Conservation (phyloP, 1,284 basidiomycete genomes). For the Sporisorium exsertum region DNA sequence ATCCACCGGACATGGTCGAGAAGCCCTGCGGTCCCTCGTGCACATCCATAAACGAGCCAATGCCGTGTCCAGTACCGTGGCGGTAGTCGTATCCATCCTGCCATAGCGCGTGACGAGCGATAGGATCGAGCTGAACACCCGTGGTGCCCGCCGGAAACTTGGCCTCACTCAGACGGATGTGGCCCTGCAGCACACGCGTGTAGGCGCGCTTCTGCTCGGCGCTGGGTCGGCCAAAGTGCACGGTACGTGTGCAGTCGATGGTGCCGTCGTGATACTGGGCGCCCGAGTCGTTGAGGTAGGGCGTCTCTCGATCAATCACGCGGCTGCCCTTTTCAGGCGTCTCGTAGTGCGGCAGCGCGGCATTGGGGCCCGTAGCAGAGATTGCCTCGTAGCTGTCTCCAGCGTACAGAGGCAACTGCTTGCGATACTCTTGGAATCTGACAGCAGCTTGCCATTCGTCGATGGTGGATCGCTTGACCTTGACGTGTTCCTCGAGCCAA, state of each 20-base stretch:
- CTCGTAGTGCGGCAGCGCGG: constrained; percentile 67
- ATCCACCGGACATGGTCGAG: constrained; percentile 54
- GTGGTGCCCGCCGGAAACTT: constrained; percentile 64
- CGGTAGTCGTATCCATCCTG: constrained; percentile 59
- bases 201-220: constrained; percentile 63
- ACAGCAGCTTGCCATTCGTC: constrained; percentile 61
- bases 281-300: constrained; percentile 65
- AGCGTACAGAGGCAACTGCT: constrained; percentile 50
- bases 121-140: constrained; percentile 58
- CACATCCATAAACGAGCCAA: constrained; percentile 62
- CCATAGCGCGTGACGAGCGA: constrained; percentile 62
- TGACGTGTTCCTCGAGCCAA: constrained; percentile 65
- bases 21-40: constrained; percentile 66
- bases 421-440: constrained; percentile 45
- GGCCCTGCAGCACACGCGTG: constrained; percentile 65
- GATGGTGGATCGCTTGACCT: constrained; percentile 32
- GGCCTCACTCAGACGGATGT: constrained; percentile 55
- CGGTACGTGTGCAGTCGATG: constrained; percentile 65
- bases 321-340: constrained; percentile 55
- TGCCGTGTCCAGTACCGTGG: constrained; percentile 65
- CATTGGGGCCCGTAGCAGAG: constrained; percentile 61
- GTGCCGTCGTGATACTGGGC: constrained; percentile 66
- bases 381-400: constrained; percentile 67
- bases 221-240: constrained; percentile 64
- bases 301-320: constrained; percentile 58